phyloP scores from a whole-genome alignment of 768 basidiomycete genomes.

The Exidia glandulosa region DNA sequence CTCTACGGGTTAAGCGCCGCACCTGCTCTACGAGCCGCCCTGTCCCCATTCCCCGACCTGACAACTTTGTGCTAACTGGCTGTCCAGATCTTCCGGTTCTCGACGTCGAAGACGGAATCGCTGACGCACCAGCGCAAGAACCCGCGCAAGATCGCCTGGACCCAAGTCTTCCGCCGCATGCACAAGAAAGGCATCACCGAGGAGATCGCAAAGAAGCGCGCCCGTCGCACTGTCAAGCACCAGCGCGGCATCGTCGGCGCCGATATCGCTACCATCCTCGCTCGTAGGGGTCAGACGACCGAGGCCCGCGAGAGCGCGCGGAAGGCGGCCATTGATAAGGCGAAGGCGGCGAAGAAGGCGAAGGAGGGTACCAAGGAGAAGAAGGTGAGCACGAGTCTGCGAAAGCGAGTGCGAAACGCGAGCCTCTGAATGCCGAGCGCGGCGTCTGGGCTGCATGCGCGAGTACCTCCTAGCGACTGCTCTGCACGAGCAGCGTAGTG shows the following conservation, averaged over 20 bases:
- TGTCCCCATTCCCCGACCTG: no score
- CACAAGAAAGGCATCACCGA: conserved; percentile 99
- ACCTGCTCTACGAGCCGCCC: no score
- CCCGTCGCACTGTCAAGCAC: conserved; percentile 92
- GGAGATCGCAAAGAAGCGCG: conserved; percentile 98
- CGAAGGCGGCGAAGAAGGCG: conserved; percentile 94
- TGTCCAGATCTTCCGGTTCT: conserved; percentile 89
- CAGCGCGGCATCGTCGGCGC: conserved; percentile 98
- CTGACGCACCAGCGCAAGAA: conserved; percentile 99
- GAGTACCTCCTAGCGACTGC: no score
- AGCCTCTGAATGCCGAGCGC: no score
- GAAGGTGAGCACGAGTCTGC: no score
- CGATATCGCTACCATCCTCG: conserved; percentile 82
- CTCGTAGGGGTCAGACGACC: conserved; percentile 85
- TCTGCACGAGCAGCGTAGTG: no score
- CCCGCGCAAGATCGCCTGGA: conserved; percentile 99
- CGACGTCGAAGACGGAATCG: conserved; percentile 84
- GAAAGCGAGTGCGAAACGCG: no score
- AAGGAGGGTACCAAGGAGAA: conserved; percentile 84
- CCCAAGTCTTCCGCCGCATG: conserved; percentile 85
- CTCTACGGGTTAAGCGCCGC: no score
- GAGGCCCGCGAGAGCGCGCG: conserved; percentile 73
- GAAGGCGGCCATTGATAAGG: conserved; percentile 80
- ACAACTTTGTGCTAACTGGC: neutral
- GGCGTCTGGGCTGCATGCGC: neutral